Evolutionary conservation across 305 asterid species (phyloP).

Genomic region (Solanum chacoense): DNA sequence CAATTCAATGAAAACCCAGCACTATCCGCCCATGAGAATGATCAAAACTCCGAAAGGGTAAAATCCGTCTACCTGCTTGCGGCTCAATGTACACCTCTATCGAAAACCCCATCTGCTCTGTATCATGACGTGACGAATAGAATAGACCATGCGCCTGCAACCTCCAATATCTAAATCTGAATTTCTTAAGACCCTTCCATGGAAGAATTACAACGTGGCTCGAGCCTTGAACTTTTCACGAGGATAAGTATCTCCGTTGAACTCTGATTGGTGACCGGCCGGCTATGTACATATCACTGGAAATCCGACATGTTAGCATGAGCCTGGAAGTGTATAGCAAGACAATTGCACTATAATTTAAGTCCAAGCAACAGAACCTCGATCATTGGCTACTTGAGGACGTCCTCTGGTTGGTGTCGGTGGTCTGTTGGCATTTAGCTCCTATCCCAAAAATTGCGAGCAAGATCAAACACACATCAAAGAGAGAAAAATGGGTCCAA

Average conservation of each 20-base stretch:
- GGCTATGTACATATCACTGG: conserved; percentile 67
- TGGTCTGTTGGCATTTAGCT: conserved; percentile 97
- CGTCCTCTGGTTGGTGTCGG: conserved; percentile 99
- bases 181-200: conserved; percentile 5
- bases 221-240: conserved; percentile 9
- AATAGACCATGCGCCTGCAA: not conserved
- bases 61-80: conserved; percentile 15
- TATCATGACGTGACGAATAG: not conserved
- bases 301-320: conserved; percentile 59
- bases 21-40: conserved; percentile 18
- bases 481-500: not conserved
- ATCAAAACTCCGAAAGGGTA: conserved; percentile 6
- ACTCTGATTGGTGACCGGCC: conserved; percentile 31
- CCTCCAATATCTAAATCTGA: not conserved
- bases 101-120: conserved; percentile 8
- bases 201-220: not conserved
- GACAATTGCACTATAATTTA: conserved; percentile 47
- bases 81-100: conserved; percentile 6
- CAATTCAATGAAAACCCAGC: not conserved
- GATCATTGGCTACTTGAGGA: conserved; percentile 82
- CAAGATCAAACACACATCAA: conserved; percentile 1
- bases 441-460: conserved; percentile 27
- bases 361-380: conserved; percentile 98
- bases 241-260: conserved; percentile 9
- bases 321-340: conserved; percentile 28